Evolutionary conservation across 805 yeast genomes (phyloP).

Genomic region (Hermanozyma aechmeae): DNA sequence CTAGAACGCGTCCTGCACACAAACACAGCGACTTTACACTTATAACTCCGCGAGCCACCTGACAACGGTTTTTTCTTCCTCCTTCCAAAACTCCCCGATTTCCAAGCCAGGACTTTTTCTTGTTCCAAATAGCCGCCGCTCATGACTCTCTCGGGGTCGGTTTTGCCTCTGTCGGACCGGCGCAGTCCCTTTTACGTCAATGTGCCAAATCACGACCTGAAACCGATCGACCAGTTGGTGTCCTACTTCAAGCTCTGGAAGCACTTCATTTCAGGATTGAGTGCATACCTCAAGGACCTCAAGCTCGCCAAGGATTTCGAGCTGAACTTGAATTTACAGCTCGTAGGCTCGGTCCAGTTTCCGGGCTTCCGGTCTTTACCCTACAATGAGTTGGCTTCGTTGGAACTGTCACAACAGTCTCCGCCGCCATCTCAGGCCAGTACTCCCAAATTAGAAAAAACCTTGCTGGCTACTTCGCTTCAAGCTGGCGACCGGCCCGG

Average conservation of each 20-base stretch:
- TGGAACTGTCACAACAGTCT: constrained; percentile 8
- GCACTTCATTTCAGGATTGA: constrained; percentile 26
- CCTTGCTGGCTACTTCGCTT: constrained; percentile 1
- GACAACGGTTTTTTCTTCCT: not conserved
- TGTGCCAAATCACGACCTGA: constrained; percentile 28
- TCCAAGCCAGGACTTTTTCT: not conserved
- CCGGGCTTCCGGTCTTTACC: constrained; percentile 38
- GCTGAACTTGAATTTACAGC: constrained; percentile 26
- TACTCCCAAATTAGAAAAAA: constrained; percentile 8
- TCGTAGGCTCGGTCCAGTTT: constrained; percentile 28
- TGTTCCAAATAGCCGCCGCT: not conserved
- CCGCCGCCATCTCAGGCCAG: constrained; percentile 5
- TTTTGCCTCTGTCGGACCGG: constrained; percentile 24
- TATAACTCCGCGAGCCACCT: not conserved
- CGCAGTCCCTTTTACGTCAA: constrained; percentile 29
- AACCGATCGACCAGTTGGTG: constrained; percentile 30
- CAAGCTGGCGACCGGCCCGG: constrained; percentile 8
- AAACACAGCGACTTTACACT: not conserved
- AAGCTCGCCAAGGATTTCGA: constrained; percentile 37
- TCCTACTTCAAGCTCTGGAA: constrained; percentile 32
- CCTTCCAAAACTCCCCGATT: not conserved
- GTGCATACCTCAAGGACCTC: constrained; percentile 32
- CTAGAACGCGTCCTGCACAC: not conserved
- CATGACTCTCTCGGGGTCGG: no score
- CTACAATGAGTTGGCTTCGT: constrained; percentile 1